Evolutionary conservation across 495 filamentous ascomycete genomes (phyloP), one percentile per base, ranked within the genome.

Genomic region (Penicillium salamii): DNA sequence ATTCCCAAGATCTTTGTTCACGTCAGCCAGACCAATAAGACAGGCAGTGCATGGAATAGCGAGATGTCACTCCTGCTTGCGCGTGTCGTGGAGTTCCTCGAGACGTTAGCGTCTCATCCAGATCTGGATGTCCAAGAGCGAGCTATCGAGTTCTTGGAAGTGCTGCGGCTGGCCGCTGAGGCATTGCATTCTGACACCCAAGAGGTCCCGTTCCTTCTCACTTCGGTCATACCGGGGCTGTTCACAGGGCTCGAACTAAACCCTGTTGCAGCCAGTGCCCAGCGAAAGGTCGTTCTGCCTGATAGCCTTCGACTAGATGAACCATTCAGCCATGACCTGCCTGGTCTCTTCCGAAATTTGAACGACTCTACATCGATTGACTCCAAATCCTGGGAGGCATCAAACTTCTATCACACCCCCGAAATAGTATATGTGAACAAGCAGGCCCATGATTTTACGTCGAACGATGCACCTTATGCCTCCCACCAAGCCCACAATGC

Each of bases 121-220:
- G 86, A 83, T 55, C 73, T 98, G 8, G 93, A 97, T 58, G 90
- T 97, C n/a, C 93, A 98, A 65, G 93, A 97, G 67, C 81, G 95
- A 40, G 84, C 90, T 7, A 91, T 96, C 13, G 92, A 96, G 59
- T 95, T 92, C 57, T 76, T 88, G 2, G 93, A 98, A 58, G 77
- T 97, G 4, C 80, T 97, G 55, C 87, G 89, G 36, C 74, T 98
- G 34, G 87, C 87, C 11, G 79, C 82, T 1, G 92, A 98, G 68
- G 88, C 92, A 18, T 78, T 86, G 5, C 73, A 77, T 5, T 79
- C 78, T n/a, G 84, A 88, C 39, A 68, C 75, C 28, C 72, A 81
- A 48, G 83, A 90, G 42, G 72, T 86, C 14, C 93, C 93, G 1
- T 75, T 90, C 14, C 75, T 98, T 4, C 79, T 98, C 19, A 89